Base-by-base conservation (phyloP, 257 asterid species). In the Rehmannia glutinosa region DNA sequence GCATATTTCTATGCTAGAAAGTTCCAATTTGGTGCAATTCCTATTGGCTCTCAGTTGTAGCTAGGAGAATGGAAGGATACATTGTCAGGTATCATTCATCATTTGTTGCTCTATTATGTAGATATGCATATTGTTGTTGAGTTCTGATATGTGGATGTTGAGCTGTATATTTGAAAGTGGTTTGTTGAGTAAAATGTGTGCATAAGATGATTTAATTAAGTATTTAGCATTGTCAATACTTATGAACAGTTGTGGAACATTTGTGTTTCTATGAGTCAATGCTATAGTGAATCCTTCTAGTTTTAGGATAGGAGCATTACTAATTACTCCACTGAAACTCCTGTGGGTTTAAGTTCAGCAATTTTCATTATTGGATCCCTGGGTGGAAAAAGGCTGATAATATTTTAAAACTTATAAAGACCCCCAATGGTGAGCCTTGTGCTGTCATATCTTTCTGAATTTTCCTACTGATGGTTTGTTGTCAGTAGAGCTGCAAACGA, bases 71-170 rank as follows among this genome's bases (percentile, higher is more conserved):
- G 47, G 62, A 78, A 77, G 81, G 70, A 62, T 62, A 25, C 72
- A 70, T 58, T 49, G 52, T 62, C 80, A 74, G 83, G 80, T 79
- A 82, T 51, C 71, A 6, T 49, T 52, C 66, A 38, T 65, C 70
- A 62, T 55, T 43, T 33, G 71, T 67, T 60, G 71, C 76, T 66
- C 55, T 15, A 52, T 47, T 54, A n/a, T 36, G 68, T 72, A 61
- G 24, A 71, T 60, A 50, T 33, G 73, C 54, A n/a, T 60, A 42
- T 64, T 55, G 65, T 45, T 64, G 54, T 58, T 47, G 61, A 28
- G 47, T 41, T 75, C 11, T 54, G 39, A 11, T 16, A 1, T 72
- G 27, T 57, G 15, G 8, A 57, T 43, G 16, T 56, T 56, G 42
- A 32, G 36, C 16, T 58, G 45, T 76, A 59, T 60, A 72, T 53